These are phyloP conservation scores for Gentiana dahurica DNA, from an alignment of 257 asterid genomes.

Conservation along the genomic window DNA sequence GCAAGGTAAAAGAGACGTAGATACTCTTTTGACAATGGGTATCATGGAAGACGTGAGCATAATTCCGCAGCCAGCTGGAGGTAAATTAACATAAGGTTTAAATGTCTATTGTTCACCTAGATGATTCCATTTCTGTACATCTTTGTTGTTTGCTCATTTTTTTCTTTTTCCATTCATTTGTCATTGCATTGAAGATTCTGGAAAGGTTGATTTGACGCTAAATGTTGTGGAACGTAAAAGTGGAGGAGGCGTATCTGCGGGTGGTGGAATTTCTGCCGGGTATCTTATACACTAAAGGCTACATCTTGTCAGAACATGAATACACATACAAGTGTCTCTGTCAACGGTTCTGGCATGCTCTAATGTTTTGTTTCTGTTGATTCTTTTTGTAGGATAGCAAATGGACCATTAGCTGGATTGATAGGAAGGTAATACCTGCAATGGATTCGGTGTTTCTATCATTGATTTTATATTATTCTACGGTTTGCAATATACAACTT, in stretches of 20 bases:
- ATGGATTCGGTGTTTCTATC: conserved; percentile 3
- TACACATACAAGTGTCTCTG: background rate
- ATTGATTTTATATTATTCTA: background rate
- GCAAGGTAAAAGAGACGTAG: conserved; percentile 96
- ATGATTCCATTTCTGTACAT: background rate
- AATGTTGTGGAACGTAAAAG: conserved; percentile 93
- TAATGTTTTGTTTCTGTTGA: conserved; percentile 9
- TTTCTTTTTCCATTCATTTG: background rate
- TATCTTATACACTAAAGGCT: conserved; percentile 27
- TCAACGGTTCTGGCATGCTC: background rate
- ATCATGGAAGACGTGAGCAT: conserved; percentile 93
- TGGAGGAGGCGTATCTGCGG: conserved; percentile 85
- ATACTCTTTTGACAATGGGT: conserved; percentile 92
- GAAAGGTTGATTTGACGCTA: conserved; percentile 87
- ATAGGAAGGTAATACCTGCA: conserved; percentile 68
- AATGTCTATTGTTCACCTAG: background rate
- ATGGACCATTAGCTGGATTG: conserved; percentile 96
- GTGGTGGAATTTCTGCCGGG: conserved; percentile 99
- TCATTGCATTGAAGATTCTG: conserved; percentile 38
- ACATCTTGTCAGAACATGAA: background rate
- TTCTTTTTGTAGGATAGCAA: conserved; percentile 61
- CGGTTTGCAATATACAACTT: too few relatives aligned
- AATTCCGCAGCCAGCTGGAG: conserved; percentile 95
- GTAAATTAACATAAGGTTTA: conserved; percentile 25
- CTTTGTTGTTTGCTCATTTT: background rate